These are phyloP conservation scores for Allomyces javanicus DNA, from an alignment of 192 early-diverging fungal genomes.

Conservation along the genomic window DNA sequence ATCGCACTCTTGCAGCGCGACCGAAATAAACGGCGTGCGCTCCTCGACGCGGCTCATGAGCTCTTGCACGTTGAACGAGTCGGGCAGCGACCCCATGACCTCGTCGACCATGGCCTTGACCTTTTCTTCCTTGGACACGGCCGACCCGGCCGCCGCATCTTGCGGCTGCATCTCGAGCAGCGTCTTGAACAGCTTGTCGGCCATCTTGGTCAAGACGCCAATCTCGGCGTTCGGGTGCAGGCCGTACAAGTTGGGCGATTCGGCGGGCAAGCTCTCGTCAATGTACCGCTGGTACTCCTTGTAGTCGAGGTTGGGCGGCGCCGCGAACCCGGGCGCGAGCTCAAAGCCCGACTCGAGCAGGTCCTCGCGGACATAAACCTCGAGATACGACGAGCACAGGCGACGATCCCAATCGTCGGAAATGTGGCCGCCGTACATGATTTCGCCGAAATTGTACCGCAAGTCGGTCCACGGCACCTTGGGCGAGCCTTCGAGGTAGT, in stretches of 20 bases:
- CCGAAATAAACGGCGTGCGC: slow-evolving; percentile 10
- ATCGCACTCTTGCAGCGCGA: slow-evolving; percentile 5
- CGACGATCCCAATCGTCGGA: slow-evolving; percentile 79
- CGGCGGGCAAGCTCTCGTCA: slow-evolving; percentile 56
- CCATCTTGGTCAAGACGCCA: slow-evolving; percentile 59
- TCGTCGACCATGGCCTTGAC: slow-evolving; percentile 21
- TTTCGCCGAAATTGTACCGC: slow-evolving; percentile 56
- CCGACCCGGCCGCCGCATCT: slow-evolving; percentile 15
- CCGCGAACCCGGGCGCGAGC: slow-evolving; percentile 39
- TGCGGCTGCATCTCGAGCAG: slow-evolving; percentile 38
- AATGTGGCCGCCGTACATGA: slow-evolving; percentile 92
- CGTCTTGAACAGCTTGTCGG: slow-evolving; percentile 42
- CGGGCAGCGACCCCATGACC: slow-evolving; percentile 30
- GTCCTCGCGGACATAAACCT: slow-evolving; percentile 49
- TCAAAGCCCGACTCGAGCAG: slow-evolving; percentile 64
- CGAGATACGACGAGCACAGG: slow-evolving; percentile 71
- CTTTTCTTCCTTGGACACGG: slow-evolving; percentile 25
- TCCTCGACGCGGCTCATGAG: slow-evolving; percentile 4
- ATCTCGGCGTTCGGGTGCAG: slow-evolving; percentile 77
- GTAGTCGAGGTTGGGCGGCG: slow-evolving; percentile 67
- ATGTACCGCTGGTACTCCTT: slow-evolving; percentile 83
- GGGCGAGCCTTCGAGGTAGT: slow-evolving; percentile 75
- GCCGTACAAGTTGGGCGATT: slow-evolving; percentile 93
- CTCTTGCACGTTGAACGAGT: slow-evolving; percentile 19
- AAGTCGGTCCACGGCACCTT: slow-evolving; percentile 94